phyloP scores from a whole-genome alignment of 23 red algal species.

The Pyropia yezoensis region DNA sequence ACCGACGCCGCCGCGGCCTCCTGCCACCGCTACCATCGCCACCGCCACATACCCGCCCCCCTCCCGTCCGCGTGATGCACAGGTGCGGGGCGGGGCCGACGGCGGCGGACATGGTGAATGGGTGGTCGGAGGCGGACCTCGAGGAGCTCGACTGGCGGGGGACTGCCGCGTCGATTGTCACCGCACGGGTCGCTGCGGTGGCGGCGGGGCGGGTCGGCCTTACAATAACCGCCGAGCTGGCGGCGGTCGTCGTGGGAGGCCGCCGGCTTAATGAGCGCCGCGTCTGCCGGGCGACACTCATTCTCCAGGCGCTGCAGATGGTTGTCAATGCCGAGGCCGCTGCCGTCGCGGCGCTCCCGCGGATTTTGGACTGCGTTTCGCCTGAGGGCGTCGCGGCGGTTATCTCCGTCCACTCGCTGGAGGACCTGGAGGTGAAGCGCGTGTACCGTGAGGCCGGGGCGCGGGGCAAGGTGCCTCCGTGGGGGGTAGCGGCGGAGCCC shows the following conservation, averaged over 20 bases:
- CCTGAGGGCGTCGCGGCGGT: constrained; percentile 18
- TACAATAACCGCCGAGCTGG: constrained; percentile 38
- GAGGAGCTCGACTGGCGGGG: constrained; percentile 48
- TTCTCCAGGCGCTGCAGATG: constrained; percentile 90
- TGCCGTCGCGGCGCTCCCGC: constrained; percentile 35
- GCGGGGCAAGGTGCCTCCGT: no score
- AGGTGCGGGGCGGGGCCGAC: constrained; percentile 1
- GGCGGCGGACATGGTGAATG: constrained; percentile 71
- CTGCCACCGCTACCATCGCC: no score
- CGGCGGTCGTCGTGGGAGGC: constrained; percentile 19
- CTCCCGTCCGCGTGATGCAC: no score
- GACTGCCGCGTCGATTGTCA: constrained; percentile 50
- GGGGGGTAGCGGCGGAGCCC: no score
- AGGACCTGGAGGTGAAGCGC: constrained; percentile 89
- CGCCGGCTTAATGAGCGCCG: neutral
- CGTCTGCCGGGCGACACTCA: constrained; percentile 80
- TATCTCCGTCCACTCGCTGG: constrained; percentile 78
- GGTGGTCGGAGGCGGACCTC: constrained; percentile 37
- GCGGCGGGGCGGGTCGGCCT: neutral
- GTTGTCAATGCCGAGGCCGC: constrained; percentile 83
- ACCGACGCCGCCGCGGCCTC: no score
- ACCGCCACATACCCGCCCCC: no score
- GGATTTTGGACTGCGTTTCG: neutral
- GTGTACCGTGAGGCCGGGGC: constrained; percentile 23
- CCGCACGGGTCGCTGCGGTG: constrained; percentile 1